These are phyloP conservation scores for Vitis rotundifolia DNA, from an alignment of 164 flowering plant genomes.

Conservation along the genomic window DNA sequence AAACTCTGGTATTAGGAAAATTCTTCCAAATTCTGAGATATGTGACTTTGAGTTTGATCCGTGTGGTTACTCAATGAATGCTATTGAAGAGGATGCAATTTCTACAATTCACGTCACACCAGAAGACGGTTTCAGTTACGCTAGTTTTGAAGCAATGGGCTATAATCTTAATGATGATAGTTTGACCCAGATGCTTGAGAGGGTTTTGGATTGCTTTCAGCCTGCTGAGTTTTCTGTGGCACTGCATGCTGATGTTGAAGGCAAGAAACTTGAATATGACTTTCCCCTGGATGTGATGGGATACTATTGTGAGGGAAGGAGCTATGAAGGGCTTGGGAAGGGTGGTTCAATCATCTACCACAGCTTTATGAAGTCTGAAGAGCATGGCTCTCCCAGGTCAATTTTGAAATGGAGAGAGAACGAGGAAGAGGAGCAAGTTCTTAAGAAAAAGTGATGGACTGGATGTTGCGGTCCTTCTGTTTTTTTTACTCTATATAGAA, in stretches of 20 bases:
- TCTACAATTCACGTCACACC: constrained; percentile 95
- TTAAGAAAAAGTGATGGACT: background rate
- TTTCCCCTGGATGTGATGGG: constrained; percentile 38
- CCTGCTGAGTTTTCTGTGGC: constrained; percentile 75
- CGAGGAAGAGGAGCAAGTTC: constrained; percentile 26
- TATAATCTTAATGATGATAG: constrained; percentile 45
- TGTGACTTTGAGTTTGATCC: constrained; percentile 89
- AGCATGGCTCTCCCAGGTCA: constrained; percentile 42
- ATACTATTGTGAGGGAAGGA: constrained; percentile 32
- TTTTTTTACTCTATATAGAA: background rate
- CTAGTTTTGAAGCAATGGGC: constrained; percentile 80
- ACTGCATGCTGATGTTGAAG: constrained; percentile 37
- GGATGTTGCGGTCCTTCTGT: background rate
- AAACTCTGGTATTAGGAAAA: constrained; percentile 65
- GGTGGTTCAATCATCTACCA: constrained; percentile 47
- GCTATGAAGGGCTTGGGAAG: constrained; percentile 33
- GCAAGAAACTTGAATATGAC: constrained; percentile 6
- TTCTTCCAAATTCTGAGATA: constrained; percentile 69
- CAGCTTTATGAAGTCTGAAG: constrained; percentile 32
- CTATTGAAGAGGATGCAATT: constrained; percentile 57
- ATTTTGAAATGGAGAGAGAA: constrained; percentile 52
- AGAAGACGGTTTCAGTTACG: constrained; percentile 91
- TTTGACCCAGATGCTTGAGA: constrained; percentile 44
- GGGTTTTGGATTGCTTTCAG: constrained; percentile 70
- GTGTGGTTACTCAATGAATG: constrained; percentile 90